These are phyloP conservation scores for Ophiostoma ips DNA, from an alignment of 2,329 filamentous ascomycete genomes.

Conservation along the genomic window DNA sequence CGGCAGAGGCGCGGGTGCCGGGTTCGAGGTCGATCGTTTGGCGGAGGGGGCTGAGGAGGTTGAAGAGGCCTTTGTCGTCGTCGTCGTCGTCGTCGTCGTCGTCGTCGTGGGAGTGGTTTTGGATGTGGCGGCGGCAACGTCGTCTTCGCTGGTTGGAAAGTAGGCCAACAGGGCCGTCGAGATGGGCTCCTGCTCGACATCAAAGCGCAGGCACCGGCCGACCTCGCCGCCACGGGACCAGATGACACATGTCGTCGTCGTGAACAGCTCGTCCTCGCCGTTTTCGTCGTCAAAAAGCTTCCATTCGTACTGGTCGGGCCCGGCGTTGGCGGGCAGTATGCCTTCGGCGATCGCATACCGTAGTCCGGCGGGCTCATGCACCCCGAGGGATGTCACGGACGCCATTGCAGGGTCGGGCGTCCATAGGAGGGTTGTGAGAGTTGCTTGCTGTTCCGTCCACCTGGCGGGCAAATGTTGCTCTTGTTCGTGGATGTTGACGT, in stretches of 20 bases:
- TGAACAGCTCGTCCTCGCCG: slow-evolving; percentile 66
- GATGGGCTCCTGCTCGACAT: slow-evolving; percentile 73
- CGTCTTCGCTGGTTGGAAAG: slow-evolving; percentile 41
- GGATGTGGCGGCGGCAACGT: background rate
- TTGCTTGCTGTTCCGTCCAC: too few relatives aligned
- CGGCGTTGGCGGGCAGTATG: slow-evolving; percentile 55
- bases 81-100: background rate
- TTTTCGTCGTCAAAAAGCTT: slow-evolving; percentile 38
- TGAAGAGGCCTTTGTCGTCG: too few relatives aligned
- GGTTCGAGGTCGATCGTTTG: background rate
- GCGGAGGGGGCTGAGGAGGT: background rate
- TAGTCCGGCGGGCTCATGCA: slow-evolving; percentile 77
- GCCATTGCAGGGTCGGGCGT: slow-evolving; percentile 49
- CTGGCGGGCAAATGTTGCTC: background rate
- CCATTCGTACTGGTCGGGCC: slow-evolving; percentile 60
- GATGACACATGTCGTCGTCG: slow-evolving; percentile 61
- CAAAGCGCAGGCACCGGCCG: slow-evolving; percentile 73
- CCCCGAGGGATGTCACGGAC: slow-evolving; percentile 74
- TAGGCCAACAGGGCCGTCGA: slow-evolving; percentile 75
- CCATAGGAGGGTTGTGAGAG: background rate
- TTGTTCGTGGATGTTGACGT: background rate
- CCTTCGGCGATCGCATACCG: slow-evolving; percentile 71
- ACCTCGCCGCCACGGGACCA: slow-evolving; percentile 83
- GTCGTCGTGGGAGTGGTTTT: background rate
- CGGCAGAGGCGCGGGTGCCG: background rate